phyloP scores from a whole-genome alignment of 2,329 filamentous ascomycete genomes.

The Colletotrichum zoysiae region DNA sequence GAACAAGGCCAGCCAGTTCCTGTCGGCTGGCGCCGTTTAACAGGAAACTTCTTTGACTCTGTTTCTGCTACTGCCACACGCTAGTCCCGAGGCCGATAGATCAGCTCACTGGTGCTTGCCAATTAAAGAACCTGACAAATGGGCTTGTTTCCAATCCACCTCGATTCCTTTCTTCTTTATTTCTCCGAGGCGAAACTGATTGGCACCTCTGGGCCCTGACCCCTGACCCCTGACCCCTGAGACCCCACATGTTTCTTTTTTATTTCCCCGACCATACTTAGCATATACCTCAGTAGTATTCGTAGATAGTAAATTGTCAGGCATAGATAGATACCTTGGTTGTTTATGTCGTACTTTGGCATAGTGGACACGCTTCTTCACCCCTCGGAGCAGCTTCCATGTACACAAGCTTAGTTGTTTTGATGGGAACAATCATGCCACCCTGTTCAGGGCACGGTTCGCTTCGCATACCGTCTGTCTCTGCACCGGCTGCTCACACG shows the following conservation, averaged over 20 bases:
- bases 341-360: too few relatives aligned
- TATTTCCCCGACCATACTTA: not conserved
- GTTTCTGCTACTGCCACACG: constrained; percentile 18
- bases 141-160: constrained; percentile 37
- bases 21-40: constrained; percentile 16
- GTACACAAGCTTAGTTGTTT: constrained; percentile 10
- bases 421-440: not conserved
- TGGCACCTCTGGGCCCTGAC: constrained; percentile 20
- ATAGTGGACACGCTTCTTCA: constrained; percentile 11
- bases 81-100: constrained; percentile 21
- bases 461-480: constrained; percentile 9
- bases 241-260: constrained; percentile 12
- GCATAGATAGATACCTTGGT: not conserved
- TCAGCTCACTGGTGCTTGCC: constrained; percentile 30
- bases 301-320: not conserved
- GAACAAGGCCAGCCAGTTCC: constrained; percentile 26
- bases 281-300: too few relatives aligned
- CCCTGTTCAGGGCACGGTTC: not conserved
- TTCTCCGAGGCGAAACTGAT: constrained; percentile 26
- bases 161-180: constrained; percentile 26
- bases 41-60: constrained; percentile 31
- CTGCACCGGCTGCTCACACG: not conserved
- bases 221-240: constrained; percentile 26
- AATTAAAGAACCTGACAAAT: constrained; percentile 39
- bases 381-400: constrained; percentile 18